A percentile compares a stretch with the other conserved stretches of the same genome.
These are phyloP conservation scores for Neofusicoccum parvum DNA, from an alignment of 2,329 filamentous ascomycete species.

Conservation along the genomic window DNA sequence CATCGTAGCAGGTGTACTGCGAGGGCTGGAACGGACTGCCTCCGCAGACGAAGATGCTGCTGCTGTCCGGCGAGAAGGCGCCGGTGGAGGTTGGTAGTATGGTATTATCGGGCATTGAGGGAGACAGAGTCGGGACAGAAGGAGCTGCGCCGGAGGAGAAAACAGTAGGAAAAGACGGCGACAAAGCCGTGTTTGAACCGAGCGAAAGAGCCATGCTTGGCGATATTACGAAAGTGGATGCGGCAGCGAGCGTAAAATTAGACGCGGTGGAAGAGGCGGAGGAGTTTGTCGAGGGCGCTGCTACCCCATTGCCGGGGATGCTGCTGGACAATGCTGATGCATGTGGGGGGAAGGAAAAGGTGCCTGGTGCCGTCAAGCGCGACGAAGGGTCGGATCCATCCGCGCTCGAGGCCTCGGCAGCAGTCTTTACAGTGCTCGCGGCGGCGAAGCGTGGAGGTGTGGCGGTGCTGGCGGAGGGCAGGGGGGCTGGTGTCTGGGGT, in stretches of 20 bases:
- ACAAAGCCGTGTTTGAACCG: neutral
- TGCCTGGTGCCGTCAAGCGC: neutral
- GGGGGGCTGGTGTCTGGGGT: neutral
- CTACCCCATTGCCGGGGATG: constrained; percentile 4
- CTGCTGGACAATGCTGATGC: neutral
- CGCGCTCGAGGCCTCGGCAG: constrained; percentile 4
- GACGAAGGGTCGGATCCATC: neutral
- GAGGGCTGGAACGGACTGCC: constrained; percentile 1
- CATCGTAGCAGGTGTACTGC: constrained; percentile 18
- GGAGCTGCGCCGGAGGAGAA: neutral
- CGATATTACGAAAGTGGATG: constrained; percentile 1
- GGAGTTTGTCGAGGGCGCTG: neutral
- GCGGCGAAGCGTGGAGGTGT: constrained; percentile 1
- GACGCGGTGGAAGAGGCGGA: neutral
- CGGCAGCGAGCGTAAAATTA: constrained; percentile 4
- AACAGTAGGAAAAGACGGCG: neutral
- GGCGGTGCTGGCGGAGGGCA: constrained; percentile 2
- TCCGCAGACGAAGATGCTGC: constrained; percentile 8
- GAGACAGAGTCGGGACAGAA: neutral
- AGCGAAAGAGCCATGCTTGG: constrained; percentile 11
- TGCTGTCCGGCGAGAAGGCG: constrained; percentile 3
- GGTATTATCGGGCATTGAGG: constrained; percentile 1
- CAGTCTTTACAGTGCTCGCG: neutral
- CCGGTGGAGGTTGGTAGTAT: neutral
- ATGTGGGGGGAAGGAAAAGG: neutral